Base-by-base conservation (phyloP, 345 rosid genomes). In the Populus alba region DNA sequence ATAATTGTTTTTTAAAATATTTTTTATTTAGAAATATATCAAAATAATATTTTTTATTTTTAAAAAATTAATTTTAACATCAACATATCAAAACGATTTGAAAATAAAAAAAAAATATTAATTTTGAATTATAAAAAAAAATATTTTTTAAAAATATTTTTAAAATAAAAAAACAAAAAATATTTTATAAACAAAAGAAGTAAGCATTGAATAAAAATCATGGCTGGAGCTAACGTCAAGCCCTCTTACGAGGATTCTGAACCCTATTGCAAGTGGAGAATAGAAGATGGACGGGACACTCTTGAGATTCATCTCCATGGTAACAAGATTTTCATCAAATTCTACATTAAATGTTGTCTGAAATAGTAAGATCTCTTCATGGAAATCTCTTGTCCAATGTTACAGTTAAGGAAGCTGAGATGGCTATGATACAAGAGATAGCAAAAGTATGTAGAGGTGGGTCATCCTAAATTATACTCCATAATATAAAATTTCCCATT, bases 221-320 rank as follows among this genome's bases (percentile, higher is more conserved):
- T 72, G 76, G 72, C 81, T 49, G n/a, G 29, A 43, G n/a, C 15
- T 27, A 27, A 47, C 15, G 43, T 70, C 69, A 41, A 59, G 66
- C 79, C 43, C 23, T 70, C 80, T 59, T 77, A 73, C 66, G 88
- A 82, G 31, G 89, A 89, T 57, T 83, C 87, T 38, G 90, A 89
- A 76, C 92, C 95, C 39, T 81, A 72, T 29, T 89, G 87, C 83
- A 82, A 82, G 61, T 87, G 91, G 88, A 66, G 22, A 61, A 39
- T 69, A 79, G 85, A 65, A 3, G 84, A 81, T 77, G 76, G 68
- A 33, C 43, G 78, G 0, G 86, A 87, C 51, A 73, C 69, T 75
- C 74, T 91, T 68, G 86, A 87, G 79, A 74, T 89, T 61, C 83
- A 88, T 70, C 76, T 91, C 69, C 80, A 79, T 25, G 90, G 95